phyloP scores from a whole-genome alignment of 2,329 filamentous ascomycete genomes.

The Chalaropsis ovoidea region DNA sequence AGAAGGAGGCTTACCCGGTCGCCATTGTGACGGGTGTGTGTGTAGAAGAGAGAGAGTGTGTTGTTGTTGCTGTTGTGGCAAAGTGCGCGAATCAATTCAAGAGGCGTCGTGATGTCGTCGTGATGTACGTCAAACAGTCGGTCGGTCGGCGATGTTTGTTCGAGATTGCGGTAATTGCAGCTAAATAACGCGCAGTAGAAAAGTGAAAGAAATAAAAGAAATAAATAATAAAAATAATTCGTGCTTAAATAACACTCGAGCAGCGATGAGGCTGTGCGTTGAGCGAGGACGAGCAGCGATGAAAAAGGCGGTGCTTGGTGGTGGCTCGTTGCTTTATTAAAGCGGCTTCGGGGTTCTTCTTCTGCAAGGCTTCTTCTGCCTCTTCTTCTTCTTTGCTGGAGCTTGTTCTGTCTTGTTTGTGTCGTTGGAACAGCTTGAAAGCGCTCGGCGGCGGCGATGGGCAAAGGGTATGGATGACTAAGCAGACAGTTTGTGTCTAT shows the following conservation, averaged over 20 bases:
- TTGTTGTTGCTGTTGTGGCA: background rate
- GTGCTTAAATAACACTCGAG: slow-evolving; percentile 1
- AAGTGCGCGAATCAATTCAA: background rate
- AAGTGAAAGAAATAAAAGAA: background rate
- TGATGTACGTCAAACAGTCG: too few species aligned
- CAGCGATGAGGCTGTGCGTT: background rate
- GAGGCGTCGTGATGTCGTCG: background rate
- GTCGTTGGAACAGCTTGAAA: background rate
- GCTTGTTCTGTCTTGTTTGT: background rate
- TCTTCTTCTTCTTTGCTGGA: background rate
- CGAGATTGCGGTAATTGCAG: background rate
- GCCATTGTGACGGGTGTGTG: slow-evolving; percentile 29
- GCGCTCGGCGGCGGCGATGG: slow-evolving; percentile 12
- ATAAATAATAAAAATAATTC: background rate
- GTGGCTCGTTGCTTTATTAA: background rate
- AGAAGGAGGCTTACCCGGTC: slow-evolving; percentile 32
- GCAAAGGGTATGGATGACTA: slow-evolving; percentile 20
- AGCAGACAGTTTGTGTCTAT: background rate
- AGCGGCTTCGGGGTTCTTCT: background rate
- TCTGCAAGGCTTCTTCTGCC: background rate
- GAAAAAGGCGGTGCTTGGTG: background rate
- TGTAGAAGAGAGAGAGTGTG: background rate
- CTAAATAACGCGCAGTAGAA: background rate
- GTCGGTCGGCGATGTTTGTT: background rate
- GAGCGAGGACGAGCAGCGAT: background rate